These are phyloP conservation scores for Penicillium cinerascens DNA, from an alignment of 495 filamentous ascomycete species.

Conservation along the genomic window DNA sequence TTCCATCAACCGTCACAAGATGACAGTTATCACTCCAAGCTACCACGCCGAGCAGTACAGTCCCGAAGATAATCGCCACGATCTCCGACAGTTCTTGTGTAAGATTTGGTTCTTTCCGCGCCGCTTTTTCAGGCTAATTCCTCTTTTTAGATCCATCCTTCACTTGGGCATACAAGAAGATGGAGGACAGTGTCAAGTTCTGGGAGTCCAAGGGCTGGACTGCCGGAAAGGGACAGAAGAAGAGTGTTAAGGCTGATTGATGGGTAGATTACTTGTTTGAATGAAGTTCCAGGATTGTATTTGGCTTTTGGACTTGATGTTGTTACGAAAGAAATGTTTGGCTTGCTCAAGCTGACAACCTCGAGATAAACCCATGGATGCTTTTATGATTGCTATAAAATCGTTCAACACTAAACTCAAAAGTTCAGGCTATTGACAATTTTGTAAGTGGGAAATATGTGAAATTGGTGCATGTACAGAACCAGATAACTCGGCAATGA, in stretches of 20 bases:
- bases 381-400: background rate
- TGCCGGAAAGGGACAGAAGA: slow-evolving; percentile 35
- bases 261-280: background rate
- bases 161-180: slow-evolving; percentile 42
- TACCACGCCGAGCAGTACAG: slow-evolving; percentile 54
- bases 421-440: background rate
- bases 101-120: background rate
- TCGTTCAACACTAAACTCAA: background rate
- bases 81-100: slow-evolving; percentile 59
- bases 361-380: too few relatives aligned
- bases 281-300: background rate
- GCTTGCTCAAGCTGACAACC: background rate
- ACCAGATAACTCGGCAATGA: background rate
- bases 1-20: slow-evolving; percentile 62
- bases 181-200: slow-evolving; percentile 38
- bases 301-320: background rate
- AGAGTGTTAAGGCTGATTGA: slow-evolving; percentile 41
- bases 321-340: background rate
- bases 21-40: slow-evolving; percentile 61
- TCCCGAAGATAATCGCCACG: slow-evolving; percentile 67
- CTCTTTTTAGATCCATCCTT: slow-evolving; percentile 31
- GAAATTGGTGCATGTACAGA: background rate
- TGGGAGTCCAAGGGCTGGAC: slow-evolving; percentile 42
- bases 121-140: background rate
- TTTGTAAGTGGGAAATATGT: slow-evolving; percentile 1